These are phyloP conservation scores for Penicillium riverlandense DNA, from an alignment of 495 filamentous ascomycete species.

Conservation along the genomic window DNA sequence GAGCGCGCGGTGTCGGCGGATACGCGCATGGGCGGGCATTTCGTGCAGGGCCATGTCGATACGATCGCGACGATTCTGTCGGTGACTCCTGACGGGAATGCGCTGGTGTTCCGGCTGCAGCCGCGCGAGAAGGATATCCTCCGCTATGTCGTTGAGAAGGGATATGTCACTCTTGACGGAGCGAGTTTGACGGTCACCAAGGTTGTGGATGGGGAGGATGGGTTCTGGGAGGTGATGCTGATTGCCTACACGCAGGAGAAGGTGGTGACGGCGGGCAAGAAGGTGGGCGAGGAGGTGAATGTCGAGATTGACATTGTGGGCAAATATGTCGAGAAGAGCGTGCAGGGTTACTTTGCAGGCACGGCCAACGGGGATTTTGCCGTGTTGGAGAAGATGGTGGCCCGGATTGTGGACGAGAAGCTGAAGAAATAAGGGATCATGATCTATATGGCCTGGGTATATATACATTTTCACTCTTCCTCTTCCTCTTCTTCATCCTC, in stretches of 20 bases:
- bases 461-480: conserved; percentile 4
- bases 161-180: conserved; percentile 93
- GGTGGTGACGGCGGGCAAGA: conserved; percentile 77
- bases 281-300: conserved; percentile 81
- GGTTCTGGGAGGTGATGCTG: conserved; percentile 97
- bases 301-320: conserved; percentile 98
- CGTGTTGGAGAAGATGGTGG: conserved; percentile 79
- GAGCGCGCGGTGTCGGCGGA: conserved; percentile 83
- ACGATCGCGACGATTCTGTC: conserved; percentile 66
- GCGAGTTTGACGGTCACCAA: conserved; percentile 87
- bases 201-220: conserved; percentile 63
- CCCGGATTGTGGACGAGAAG: conserved; percentile 67
- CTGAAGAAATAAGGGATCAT: conserved; percentile 33
- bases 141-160: conserved; percentile 90
- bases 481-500: conserved; percentile 40
- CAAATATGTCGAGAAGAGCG: conserved; percentile 98
- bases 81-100: conserved; percentile 74
- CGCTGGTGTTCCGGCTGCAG: conserved; percentile 73
- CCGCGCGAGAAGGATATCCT: conserved; percentile 61
- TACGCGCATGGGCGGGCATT: conserved; percentile 73
- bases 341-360: conserved; percentile 50
- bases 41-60: conserved; percentile 92
- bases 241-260: conserved; percentile 97
- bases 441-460: conserved; percentile 1
- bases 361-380: conserved; percentile 45